These are phyloP conservation scores for Candida sanyiensis DNA, from an alignment of 805 yeast species.

Conservation along the genomic window DNA sequence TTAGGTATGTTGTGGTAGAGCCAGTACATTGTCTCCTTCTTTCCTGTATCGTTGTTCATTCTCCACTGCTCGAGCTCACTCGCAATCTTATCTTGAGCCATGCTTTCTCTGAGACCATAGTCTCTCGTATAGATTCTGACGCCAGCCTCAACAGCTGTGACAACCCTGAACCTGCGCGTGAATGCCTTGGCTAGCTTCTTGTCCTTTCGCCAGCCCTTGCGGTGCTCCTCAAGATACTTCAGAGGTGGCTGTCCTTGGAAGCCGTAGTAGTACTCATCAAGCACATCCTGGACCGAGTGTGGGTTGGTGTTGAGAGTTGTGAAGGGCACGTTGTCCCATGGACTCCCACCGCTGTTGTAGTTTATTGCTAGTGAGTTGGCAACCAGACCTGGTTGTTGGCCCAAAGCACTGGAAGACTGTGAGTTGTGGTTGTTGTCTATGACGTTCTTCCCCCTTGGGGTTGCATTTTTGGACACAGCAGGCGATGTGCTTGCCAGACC, in stretches of 20 bases:
- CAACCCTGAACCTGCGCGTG: constrained; percentile 24
- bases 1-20: constrained; percentile 25
- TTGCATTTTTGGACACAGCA: no score
- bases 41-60: constrained; percentile 22
- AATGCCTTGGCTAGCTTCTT: constrained; percentile 24
- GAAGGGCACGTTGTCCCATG: constrained; percentile 20
- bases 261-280: constrained; percentile 26
- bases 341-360: constrained; percentile 13
- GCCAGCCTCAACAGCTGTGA: constrained; percentile 25
- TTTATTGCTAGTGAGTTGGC: constrained; percentile 4
- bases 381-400: neutral
- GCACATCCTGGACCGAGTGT: constrained; percentile 23
- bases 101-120: constrained; percentile 15
- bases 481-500: no score
- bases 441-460: no score
- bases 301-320: constrained; percentile 22
- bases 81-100: constrained; percentile 22
- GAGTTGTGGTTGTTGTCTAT: no score
- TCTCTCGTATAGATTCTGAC: constrained; percentile 16
- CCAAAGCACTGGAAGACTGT: no score
- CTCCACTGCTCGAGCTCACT: constrained; percentile 22
- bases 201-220: constrained; percentile 26
- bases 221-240: constrained; percentile 23
- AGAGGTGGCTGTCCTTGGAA: constrained; percentile 26
- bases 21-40: constrained; percentile 29